Base-by-base conservation (phyloP, 176 grass and related monocot genomes). In the Ananas comosus region DNA sequence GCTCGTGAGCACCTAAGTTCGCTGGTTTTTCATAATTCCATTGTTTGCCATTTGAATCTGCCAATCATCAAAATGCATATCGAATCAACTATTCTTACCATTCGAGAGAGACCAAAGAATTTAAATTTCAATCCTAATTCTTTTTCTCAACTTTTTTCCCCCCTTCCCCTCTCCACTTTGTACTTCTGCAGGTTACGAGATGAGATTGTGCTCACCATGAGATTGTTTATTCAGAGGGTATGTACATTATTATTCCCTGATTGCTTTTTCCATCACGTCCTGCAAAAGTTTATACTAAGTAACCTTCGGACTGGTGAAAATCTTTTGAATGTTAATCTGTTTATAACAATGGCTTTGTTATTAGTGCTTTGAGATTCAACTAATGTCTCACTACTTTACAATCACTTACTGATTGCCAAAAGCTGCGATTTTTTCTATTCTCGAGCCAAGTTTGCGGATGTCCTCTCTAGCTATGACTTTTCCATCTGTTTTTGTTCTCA, bases 131-230 rank as follows among this genome's bases (percentile, higher is more conserved):
- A 18, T 66, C 28, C 14, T 66, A 2, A 48, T 66, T 13, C 24
- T n/a, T n/a, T 65, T 13, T 66, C 27, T 66, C 11, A 12, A 47
- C n/a, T 66, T 66, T 7, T 33, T 48, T 33, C 11, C 47, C 23
- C 1, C 1, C 25, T 27, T 27, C 25, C 25, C 2, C 6, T 42
- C 33, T 42, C 0, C 33, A 42, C 73, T 71, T 66, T 29, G 13
- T 73, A 25, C 53, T 73, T 68, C 72, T 64, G 63, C 70, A 80
- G 78, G 63, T 33, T 69, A 27, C 33, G 78, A 13, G 78, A 80
- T 61, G 19, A 67, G 18, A 51, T 80, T 57, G 78, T 80, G 49
- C 64, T 80, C 51, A 80, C 70, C n/a, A 80, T 74, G 78, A 80
- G 78, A 74, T 57, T 54, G 48, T 80, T 80, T 74, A 47, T 68